Evolutionary conservation across 768 basidiomycete species (phyloP), one percentile per base, ranked within the genome.

Genomic region (Trametes coccinea): DNA sequence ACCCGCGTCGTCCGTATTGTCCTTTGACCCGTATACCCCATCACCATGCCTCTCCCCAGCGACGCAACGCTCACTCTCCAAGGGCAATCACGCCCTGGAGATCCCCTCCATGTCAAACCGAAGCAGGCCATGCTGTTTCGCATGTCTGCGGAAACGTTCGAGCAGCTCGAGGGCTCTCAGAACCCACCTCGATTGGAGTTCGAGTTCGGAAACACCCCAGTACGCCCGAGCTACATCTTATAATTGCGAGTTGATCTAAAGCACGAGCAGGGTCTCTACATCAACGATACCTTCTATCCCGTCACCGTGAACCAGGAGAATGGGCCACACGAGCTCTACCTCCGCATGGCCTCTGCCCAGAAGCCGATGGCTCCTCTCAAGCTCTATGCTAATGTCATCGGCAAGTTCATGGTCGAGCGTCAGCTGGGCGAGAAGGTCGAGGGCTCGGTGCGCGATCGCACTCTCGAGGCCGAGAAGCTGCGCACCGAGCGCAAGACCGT

Each of bases 41-140:
- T 51, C 34, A 39, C 31, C 52, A 92, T 92, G 90, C 88, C 89
- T 6, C 82, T 92, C 29, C 88, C 90, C 0, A 68, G 72, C 43
- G 76, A 79, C 66, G 75, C 77, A 1, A 75, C 79, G 9, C 79
- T 90, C 46, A 78, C 86, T 8, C 79, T 92, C 45, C 81, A 85
- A 45, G 83, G 85, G 34, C 78, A 80, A 66, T 78, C 84, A 1
- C 76, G 77, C 48, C 83, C 83, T 37, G 85, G 82, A 47, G 85
- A 82, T 62, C 76, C 82, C 0, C 70, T 80, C 37, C 82, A 84
- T 37, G 79, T 86, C 3, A 84, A 81, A 61, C 84, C 85, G 11
- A 90, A 89, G 77, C 80, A 81, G 29, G 90, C 90, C 50, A 86
- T 91, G 84, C 77, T 92, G 52, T 82, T 92, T 43, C 86, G 89